Evolutionary conservation across 116 monocot species (phyloP), one percentile per base, ranked within the genome.

Genomic region (Iris pallida): DNA sequence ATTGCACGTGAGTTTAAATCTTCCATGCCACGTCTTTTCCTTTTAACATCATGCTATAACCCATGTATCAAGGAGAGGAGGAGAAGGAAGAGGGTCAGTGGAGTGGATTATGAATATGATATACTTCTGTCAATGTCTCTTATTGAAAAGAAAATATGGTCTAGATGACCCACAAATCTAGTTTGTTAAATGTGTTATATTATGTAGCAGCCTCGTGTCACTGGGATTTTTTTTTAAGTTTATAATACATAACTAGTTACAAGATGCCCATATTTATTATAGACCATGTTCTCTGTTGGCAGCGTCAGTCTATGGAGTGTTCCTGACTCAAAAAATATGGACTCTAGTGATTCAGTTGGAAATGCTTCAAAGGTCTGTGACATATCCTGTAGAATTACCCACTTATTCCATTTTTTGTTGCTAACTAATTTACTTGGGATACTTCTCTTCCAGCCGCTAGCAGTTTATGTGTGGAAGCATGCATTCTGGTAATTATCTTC

Each of bases 221-320:
- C n/a, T n/a, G n/a, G n/a, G n/a, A n/a, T n/a, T n/a, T n/a, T n/a
- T n/a, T n/a, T n/a, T n/a, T n/a, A n/a, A n/a, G n/a, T n/a, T n/a
- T n/a, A n/a, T n/a, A n/a, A n/a, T n/a, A n/a, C n/a, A n/a, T n/a
- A n/a, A n/a, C n/a, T n/a, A n/a, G n/a, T n/a, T n/a, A n/a, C n/a
- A n/a, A n/a, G n/a, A n/a, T n/a, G n/a, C n/a, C n/a, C n/a, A n/a
- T n/a, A n/a, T n/a, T n/a, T n/a, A n/a, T n/a, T n/a, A n/a, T n/a
- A n/a, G n/a, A n/a, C n/a, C n/a, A n/a, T n/a, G n/a, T n/a, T 45
- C 9, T 20, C 53, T 11, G 40, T 56, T 63, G 55, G 61, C 77
- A 96, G 96, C 72, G 81, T 97, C 10, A 80, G 93, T 73, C 73
- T 87, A 10, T 97, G 97, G 97, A 92, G 76, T 62, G 83, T 88